Conservation (phyloP, 2,329 filamentous ascomycete species). For the Neophaeococcomyces aloes region DNA sequence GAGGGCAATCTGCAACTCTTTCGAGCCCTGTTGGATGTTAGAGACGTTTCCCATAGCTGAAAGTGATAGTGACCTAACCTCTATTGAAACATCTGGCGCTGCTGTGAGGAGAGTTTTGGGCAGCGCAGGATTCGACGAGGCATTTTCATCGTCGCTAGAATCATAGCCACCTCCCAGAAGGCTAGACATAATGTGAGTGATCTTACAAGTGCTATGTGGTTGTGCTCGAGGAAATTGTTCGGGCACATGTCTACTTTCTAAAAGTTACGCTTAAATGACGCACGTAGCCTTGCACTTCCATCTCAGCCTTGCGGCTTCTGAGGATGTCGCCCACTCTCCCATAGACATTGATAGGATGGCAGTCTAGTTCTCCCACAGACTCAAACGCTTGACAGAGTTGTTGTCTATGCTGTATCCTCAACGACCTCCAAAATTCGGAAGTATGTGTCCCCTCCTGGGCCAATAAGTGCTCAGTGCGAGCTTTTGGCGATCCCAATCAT, state of each 20-base stretch:
- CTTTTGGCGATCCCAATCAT: conserved; percentile 1
- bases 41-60: conserved; percentile 12
- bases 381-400: too few relatives aligned
- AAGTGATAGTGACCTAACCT: conserved; percentile 40
- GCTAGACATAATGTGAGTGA: conserved; percentile 28
- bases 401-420: too few relatives aligned
- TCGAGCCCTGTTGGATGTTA: conserved; percentile 36
- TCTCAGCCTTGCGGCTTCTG: too few relatives aligned
- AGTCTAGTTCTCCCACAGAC: too few relatives aligned
- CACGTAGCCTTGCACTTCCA: too few relatives aligned
- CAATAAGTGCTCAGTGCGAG: neutral
- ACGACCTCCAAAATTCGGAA: too few relatives aligned
- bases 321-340: too few relatives aligned
- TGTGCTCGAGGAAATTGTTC: too few relatives aligned
- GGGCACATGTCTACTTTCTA: too few relatives aligned
- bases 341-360: too few relatives aligned
- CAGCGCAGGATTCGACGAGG: conserved; percentile 17
- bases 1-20: conserved; percentile 41
- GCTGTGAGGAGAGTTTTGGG: conserved; percentile 33
- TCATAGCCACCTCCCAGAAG: conserved; percentile 36
- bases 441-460: neutral
- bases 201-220: too few relatives aligned
- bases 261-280: too few relatives aligned
- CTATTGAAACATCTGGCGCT: conserved; percentile 45
- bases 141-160: conserved; percentile 37